Evolutionary conservation across 805 yeast genomes (phyloP).

Genomic region (Candida boleticola): DNA sequence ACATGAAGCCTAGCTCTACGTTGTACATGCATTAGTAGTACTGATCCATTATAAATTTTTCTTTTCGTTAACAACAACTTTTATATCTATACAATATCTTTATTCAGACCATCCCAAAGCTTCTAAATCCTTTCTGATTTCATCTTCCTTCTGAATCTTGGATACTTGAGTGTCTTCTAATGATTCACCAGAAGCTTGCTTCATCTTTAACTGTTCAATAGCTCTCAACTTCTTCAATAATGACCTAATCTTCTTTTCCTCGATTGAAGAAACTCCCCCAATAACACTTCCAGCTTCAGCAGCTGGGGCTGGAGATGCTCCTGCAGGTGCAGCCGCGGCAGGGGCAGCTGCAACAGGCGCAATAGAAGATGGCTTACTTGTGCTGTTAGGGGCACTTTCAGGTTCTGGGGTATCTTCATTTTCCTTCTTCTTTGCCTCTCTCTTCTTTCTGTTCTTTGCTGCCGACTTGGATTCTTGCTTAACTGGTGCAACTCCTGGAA

Average conservation of each 20-base stretch:
- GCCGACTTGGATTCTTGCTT: constrained; percentile 56
- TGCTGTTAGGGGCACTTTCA: constrained; percentile 8
- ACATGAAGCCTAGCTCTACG: no score
- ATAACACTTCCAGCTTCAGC: constrained; percentile 41
- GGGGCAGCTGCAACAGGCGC: constrained; percentile 6
- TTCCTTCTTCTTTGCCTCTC: constrained; percentile 52
- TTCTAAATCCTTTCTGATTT: constrained; percentile 71
- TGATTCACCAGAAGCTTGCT: constrained; percentile 78
- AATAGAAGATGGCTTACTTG: no score
- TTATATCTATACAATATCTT: constrained; percentile 3
- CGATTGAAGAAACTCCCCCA: constrained; percentile 68
- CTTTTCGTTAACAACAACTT: no score
- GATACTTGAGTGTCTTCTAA: constrained; percentile 91
- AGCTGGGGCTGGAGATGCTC: constrained; percentile 11
- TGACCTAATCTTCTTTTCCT: constrained; percentile 90
- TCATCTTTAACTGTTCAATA: constrained; percentile 84
- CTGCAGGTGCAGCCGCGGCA: constrained; percentile 11
- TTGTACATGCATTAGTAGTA: no score
- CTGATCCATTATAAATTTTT: no score
- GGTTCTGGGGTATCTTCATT: constrained; percentile 8
- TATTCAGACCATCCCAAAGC: constrained; percentile 64
- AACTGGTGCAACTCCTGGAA: constrained; percentile 57
- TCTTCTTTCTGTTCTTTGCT: constrained; percentile 71
- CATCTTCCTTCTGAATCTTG: constrained; percentile 84
- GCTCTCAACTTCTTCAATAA: constrained; percentile 92